A percentile compares a stretch with the other conserved stretches of the same genome.
phyloP scores from a whole-genome alignment of 345 rosid species.

The Pistacia vera region DNA sequence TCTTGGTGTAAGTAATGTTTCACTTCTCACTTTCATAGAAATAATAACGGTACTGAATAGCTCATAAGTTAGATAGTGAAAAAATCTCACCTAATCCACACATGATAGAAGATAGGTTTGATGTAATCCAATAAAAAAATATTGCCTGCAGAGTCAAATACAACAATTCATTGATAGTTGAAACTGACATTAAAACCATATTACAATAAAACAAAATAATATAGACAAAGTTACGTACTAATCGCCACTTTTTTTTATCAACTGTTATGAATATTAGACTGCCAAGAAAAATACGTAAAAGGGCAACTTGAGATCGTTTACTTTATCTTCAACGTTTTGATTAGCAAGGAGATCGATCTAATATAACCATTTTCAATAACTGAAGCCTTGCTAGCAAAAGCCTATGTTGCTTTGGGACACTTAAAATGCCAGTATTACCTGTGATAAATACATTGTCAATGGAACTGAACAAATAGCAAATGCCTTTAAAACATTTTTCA shows the following conservation, averaged over 20 bases:
- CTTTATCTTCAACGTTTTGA: background rate
- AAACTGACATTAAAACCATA: background rate
- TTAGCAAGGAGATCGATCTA: background rate
- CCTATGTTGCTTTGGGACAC: background rate
- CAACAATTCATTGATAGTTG: background rate
- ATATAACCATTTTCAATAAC: background rate
- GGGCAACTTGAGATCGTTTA: background rate
- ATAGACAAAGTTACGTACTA: background rate
- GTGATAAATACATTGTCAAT: slow-evolving; percentile 52
- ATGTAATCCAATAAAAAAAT: slow-evolving; percentile 69
- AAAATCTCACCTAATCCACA: slow-evolving; percentile 72
- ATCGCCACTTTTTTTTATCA: background rate
- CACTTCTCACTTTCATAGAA: background rate
- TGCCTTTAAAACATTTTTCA: slow-evolving; percentile 59
- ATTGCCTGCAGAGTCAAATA: slow-evolving; percentile 62
- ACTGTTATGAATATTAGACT: background rate
- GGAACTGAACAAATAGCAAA: slow-evolving; percentile 73
- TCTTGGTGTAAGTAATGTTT: background rate
- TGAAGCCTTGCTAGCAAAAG: background rate
- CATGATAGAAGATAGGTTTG: slow-evolving; percentile 37
- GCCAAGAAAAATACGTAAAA: background rate
- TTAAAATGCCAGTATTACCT: slow-evolving; percentile 41
- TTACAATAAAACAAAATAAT: background rate
- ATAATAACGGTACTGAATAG: background rate
- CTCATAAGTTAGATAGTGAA: background rate